These are phyloP conservation scores for Plasmopara muralis DNA, from an alignment of 352 stramenopile species.

Conservation along the genomic window DNA sequence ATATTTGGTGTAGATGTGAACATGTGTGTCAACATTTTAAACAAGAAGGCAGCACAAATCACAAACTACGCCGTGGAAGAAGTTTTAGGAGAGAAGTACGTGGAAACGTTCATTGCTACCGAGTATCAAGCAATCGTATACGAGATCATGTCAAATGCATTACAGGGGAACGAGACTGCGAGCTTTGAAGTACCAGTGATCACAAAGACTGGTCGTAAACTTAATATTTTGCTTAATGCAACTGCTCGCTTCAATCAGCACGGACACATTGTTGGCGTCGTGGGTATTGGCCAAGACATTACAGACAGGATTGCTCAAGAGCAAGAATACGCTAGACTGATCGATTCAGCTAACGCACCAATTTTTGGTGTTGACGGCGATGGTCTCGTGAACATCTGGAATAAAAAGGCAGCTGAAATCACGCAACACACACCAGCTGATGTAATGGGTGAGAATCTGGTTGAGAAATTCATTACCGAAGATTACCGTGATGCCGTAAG, in stretches of 20 bases:
- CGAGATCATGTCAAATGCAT: conserved; percentile 29
- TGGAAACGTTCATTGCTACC: conserved; percentile 53
- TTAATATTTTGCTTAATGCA: conserved; percentile 77
- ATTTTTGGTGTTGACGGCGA: conserved; percentile 86
- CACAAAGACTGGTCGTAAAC: conserved; percentile 61
- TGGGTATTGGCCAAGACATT: conserved; percentile 82
- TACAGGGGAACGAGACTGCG: conserved; percentile 39
- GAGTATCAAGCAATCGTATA: conserved; percentile 26
- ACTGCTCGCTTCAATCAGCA: conserved; percentile 70
- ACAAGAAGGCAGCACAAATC: conserved; percentile 60
- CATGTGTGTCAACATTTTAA: conserved; percentile 64
- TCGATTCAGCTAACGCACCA: conserved; percentile 86
- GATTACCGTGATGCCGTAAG: conserved; percentile 62
- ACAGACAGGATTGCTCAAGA: conserved; percentile 87
- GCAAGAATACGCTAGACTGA: conserved; percentile 81
- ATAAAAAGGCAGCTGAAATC: conserved; percentile 87
- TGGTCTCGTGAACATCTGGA: conserved; percentile 85
- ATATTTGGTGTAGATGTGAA: conserved; percentile 81
- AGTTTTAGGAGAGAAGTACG: conserved; percentile 51
- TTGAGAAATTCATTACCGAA: conserved; percentile 87
- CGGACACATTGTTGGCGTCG: conserved; percentile 71
- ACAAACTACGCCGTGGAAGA: conserved; percentile 68
- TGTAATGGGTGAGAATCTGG: conserved; percentile 83
- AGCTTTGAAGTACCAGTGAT: conserved; percentile 83
- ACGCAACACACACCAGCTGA: conserved; percentile 87